Percentiles rank a stretch among this genome's conserved stretches.
Conservation (phyloP, 352 stramenopile species). For the Phytopythium aichiense region DNA sequence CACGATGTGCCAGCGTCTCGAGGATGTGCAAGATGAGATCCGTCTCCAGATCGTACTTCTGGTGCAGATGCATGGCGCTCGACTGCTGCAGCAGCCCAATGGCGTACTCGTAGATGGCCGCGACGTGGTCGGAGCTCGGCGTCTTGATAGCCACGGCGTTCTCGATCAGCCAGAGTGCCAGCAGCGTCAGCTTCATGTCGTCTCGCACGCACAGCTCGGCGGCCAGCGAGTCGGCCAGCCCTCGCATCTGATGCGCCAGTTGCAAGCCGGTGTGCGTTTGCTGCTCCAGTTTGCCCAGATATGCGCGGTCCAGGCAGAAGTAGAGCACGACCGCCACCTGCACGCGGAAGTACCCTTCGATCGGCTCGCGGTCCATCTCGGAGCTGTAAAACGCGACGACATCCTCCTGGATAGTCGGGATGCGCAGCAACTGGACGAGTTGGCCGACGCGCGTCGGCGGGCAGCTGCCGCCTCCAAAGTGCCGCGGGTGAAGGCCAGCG, state of each 20-base stretch:
- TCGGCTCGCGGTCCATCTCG: conserved; percentile 59
- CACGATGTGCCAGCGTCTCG: conserved; percentile 72
- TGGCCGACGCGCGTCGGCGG: conserved; percentile 47
- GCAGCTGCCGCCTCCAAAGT: conserved; percentile 36
- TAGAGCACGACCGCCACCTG: conserved; percentile 72
- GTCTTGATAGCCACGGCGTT: conserved; percentile 75
- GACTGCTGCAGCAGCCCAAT: conserved; percentile 63
- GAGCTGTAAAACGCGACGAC: conserved; percentile 57
- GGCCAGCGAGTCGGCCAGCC: conserved; percentile 63
- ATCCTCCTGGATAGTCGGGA: conserved; percentile 44
- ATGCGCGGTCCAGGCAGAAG: conserved; percentile 72
- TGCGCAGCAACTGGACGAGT: conserved; percentile 47
- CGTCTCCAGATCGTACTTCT: conserved; percentile 67
- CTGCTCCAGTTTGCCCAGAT: conserved; percentile 45
- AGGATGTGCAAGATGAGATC: conserved; percentile 73
- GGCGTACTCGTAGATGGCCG: conserved; percentile 58
- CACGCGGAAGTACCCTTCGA: conserved; percentile 77
- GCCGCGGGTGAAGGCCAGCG: conserved; percentile 28
- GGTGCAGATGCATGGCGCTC: conserved; percentile 67
- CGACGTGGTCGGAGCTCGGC: conserved; percentile 51
- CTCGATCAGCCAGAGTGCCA: conserved; percentile 78
- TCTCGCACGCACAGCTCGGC: conserved; percentile 68
- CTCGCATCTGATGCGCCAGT: conserved; percentile 60
- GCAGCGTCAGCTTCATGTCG: conserved; percentile 79
- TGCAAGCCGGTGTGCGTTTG: conserved; percentile 44